Evolutionary conservation across 176 grass and related monocot species (phyloP).

Genomic region (Leersia perrieri): DNA sequence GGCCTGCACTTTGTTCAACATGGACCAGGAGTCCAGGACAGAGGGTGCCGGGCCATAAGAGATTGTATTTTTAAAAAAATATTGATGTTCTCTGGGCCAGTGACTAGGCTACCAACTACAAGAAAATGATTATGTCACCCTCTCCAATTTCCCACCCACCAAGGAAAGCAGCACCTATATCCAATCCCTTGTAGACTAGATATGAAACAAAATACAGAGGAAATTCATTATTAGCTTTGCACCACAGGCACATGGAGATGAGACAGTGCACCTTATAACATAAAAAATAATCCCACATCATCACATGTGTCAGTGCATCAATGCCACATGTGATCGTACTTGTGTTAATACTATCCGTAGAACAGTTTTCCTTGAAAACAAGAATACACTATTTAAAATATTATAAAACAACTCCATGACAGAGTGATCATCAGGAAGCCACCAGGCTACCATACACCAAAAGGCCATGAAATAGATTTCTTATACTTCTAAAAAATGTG

Average conservation of each 20-base stretch:
- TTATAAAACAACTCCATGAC: not conserved
- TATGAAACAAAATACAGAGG: not conserved
- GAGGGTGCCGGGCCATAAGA: not conserved
- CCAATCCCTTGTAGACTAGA: not conserved
- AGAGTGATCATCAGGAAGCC: not conserved
- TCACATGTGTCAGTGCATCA: not conserved
- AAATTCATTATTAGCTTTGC: conserved; percentile 5
- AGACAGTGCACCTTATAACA: conserved; percentile 12
- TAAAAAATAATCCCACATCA: not conserved
- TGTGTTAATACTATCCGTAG: not conserved
- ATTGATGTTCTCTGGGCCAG: not conserved
- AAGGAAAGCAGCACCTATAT: not conserved
- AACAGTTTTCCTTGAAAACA: not conserved
- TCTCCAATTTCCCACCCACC: not conserved
- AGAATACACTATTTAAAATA: not conserved
- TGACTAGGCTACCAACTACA: not conserved
- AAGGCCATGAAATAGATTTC: not conserved
- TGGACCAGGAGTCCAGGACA: not conserved
- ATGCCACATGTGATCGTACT: conserved; percentile 6
- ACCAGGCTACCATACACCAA: not conserved
- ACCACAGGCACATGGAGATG: conserved; percentile 7
- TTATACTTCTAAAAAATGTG: not conserved
- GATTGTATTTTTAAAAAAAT: not conserved
- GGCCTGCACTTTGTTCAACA: not conserved
- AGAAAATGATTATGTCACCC: not conserved